Conservation (phyloP, 1,284 basidiomycete genomes). For the Cutaneotrichosporon sp. region DNA sequence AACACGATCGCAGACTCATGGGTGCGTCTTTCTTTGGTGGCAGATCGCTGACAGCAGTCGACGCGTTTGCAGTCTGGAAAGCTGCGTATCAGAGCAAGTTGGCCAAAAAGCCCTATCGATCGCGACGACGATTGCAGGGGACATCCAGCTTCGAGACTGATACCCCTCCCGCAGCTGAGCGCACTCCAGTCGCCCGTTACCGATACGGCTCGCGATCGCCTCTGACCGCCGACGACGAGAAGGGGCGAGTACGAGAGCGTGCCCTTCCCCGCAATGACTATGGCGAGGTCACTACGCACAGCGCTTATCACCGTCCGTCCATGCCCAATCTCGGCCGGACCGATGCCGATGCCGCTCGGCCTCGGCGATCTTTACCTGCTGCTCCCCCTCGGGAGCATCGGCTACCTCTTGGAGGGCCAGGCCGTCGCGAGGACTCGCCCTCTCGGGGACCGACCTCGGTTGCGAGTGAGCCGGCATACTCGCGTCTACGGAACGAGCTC, state of each 20-base stretch:
- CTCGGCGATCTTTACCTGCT: neutral
- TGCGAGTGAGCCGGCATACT: conserved; percentile 38
- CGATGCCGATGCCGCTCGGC: neutral
- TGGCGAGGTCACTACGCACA: neutral
- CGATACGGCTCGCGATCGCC: conserved; percentile 2
- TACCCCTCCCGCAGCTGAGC: no score
- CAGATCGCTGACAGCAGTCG: conserved; percentile 20
- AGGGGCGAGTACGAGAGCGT: neutral
- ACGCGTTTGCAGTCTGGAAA: conserved; percentile 33
- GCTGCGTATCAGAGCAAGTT: conserved; percentile 23
- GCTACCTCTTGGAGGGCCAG: no score
- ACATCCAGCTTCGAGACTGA: neutral
- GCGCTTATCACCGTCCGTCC: neutral
- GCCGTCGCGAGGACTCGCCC: neutral
- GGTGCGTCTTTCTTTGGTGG: conserved; percentile 18
- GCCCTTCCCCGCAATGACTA: neutral
- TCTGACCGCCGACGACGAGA: neutral
- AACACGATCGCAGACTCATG: conserved; percentile 20
- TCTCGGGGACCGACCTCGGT: conserved; percentile 16
- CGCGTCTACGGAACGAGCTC: conserved; percentile 31
- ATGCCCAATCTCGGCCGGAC: neutral
- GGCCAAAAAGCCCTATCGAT: conserved; percentile 14
- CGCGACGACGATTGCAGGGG: neutral
- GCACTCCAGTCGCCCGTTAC: no score
- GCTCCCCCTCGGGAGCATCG: no score